Conservation (phyloP, 768 basidiomycete species). For the Termitomyces sp. region DNA sequence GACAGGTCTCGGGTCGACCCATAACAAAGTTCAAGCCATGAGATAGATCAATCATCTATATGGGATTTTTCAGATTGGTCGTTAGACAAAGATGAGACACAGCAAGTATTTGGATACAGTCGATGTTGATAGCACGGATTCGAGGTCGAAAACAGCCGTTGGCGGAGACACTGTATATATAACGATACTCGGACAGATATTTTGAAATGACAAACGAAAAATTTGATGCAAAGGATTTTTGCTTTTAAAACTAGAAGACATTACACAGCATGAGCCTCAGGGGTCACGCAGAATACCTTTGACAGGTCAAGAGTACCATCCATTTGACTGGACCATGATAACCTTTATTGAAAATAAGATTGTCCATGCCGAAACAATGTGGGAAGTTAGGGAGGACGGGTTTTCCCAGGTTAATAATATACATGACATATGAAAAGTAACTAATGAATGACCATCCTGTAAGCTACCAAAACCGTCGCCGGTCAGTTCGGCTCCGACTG, state of each 20-base stretch:
- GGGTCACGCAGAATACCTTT: not conserved
- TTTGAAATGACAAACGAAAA: not conserved
- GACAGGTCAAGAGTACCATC: not conserved
- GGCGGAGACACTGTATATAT: not conserved
- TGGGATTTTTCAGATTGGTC: too few species aligned
- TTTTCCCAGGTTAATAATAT: not conserved
- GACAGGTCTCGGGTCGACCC: not conserved
- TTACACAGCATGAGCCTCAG: not conserved
- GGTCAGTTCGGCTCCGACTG: constrained; percentile 12
- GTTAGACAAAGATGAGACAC: not conserved
- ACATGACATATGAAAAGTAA: not conserved
- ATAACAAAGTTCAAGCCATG: not conserved
- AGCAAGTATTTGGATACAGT: not conserved
- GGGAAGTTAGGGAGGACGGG: not conserved
- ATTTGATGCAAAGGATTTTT: too few species aligned
- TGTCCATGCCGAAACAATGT: not conserved
- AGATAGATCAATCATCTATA: not conserved
- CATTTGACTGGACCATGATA: not conserved
- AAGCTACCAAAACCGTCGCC: constrained; percentile 14
- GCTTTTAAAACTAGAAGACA: not conserved
- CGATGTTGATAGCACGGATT: not conserved
- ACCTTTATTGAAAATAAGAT: too few species aligned
- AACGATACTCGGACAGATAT: not conserved
- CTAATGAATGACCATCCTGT: not conserved
- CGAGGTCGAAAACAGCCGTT: not conserved